A percentile compares a stretch with the other conserved stretches of the same genome.
Conservation (phyloP, 1,139 yeast species). For the Saccharomyces hybrid region DNA sequence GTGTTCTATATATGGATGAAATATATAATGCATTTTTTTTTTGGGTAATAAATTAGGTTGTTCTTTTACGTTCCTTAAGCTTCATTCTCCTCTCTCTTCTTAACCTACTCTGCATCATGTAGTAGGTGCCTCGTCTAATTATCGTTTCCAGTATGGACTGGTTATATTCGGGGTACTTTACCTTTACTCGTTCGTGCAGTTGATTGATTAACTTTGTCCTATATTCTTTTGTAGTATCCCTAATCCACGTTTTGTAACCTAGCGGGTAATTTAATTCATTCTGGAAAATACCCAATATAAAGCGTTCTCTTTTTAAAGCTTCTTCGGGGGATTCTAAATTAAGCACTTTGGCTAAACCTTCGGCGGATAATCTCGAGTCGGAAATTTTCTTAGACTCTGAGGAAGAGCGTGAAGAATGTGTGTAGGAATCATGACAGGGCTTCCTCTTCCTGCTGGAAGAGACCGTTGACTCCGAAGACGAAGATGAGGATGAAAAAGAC, state of each 20-base stretch:
- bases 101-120: constrained; percentile 71
- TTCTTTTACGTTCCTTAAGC: constrained; percentile 23
- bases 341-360: constrained; percentile 47
- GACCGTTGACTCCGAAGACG: background rate
- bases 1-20: background rate
- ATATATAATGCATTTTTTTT: background rate
- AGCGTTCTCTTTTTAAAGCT: constrained; percentile 53
- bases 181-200: constrained; percentile 42
- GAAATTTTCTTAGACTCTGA: constrained; percentile 29
- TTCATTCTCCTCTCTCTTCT: constrained; percentile 56
- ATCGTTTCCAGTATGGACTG: constrained; percentile 56
- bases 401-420: background rate
- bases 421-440: background rate
- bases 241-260: constrained; percentile 74
- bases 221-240: constrained; percentile 55
- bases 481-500: background rate
- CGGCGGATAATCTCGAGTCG: constrained; percentile 52
- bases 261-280: constrained; percentile 56
- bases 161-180: constrained; percentile 47
- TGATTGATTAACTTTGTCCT: constrained; percentile 45
- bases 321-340: constrained; percentile 47
- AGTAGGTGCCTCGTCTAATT: constrained; percentile 70
- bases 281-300: constrained; percentile 50
- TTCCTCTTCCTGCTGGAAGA: background rate
- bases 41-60: background rate